Evolutionary conservation across 106 monocot genomes (phyloP).

Genomic region (Vanilla planifolia): DNA sequence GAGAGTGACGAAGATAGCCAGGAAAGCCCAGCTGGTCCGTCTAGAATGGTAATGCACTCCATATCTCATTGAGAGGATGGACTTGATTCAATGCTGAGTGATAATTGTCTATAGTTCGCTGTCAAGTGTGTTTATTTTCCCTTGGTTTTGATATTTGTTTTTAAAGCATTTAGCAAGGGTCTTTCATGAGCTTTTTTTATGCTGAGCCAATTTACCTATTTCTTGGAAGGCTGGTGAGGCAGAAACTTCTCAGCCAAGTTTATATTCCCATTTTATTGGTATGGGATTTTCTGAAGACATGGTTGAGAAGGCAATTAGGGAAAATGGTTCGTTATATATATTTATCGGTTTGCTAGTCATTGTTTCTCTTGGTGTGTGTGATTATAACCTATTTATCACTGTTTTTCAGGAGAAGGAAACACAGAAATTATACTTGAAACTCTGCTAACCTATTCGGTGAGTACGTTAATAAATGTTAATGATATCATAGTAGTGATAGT

Average conservation of each 20-base stretch:
- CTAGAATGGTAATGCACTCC: background rate
- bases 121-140: background rate
- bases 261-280: constrained; percentile 10
- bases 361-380: background rate
- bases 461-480: no score
- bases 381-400: background rate
- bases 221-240: constrained; percentile 9
- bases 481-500: no score
- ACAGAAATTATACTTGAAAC: constrained; percentile 7
- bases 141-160: no score
- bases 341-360: background rate
- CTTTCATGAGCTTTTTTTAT: background rate
- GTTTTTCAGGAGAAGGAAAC: constrained; percentile 8
- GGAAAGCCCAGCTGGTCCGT: background rate
- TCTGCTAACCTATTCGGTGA: constrained; percentile 6
- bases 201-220: background rate
- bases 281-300: constrained; percentile 7
- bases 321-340: constrained; percentile 7
- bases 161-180: no score
- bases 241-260: constrained; percentile 6
- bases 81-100: background rate
- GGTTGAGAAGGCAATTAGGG: constrained; percentile 11
- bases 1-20: constrained; percentile 5
- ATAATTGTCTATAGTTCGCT: background rate
- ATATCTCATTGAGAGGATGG: background rate